Evolutionary conservation across 202 grass and related monocot genomes (phyloP).

Genomic region (Bolboschoenoplectus hybrid): DNA sequence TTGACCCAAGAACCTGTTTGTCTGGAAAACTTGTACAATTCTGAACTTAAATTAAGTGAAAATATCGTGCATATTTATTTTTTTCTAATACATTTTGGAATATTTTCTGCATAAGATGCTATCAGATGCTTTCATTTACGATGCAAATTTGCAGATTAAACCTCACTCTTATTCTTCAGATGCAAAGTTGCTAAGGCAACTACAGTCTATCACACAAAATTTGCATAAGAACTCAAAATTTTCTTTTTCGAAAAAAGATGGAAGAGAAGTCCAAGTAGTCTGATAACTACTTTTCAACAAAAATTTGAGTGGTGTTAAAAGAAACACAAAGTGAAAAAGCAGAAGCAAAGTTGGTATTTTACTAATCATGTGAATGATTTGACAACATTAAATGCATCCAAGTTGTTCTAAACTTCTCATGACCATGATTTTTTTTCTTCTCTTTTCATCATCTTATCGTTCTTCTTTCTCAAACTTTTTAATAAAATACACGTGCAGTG

Average conservation of each 20-base stretch:
- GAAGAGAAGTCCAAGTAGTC: not conserved
- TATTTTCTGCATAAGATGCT: not conserved
- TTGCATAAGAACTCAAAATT: not conserved
- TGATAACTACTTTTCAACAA: slow-evolving; percentile 3
- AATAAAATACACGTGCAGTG: slow-evolving; percentile 48
- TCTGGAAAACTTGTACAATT: not conserved
- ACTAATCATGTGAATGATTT: not conserved
- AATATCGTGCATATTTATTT: not conserved
- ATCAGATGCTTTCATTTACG: not conserved
- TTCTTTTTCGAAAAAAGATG: not conserved
- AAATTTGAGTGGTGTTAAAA: not conserved
- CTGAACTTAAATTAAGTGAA: not conserved
- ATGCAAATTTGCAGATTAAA: not conserved
- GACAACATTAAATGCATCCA: not conserved
- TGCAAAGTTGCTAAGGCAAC: not conserved
- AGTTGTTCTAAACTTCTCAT: not conserved
- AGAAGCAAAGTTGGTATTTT: slow-evolving; percentile 12
- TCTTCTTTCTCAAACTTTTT: not conserved
- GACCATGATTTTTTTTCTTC: not conserved
- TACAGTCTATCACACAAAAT: not conserved
- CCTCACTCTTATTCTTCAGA: not conserved
- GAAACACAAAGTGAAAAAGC: not conserved
- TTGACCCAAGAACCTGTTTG: not conserved
- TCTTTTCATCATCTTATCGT: not conserved
- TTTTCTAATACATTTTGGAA: not conserved